Evolutionary conservation across 1,284 basidiomycete genomes (phyloP).

Genomic region (Polyporus tsugae): DNA sequence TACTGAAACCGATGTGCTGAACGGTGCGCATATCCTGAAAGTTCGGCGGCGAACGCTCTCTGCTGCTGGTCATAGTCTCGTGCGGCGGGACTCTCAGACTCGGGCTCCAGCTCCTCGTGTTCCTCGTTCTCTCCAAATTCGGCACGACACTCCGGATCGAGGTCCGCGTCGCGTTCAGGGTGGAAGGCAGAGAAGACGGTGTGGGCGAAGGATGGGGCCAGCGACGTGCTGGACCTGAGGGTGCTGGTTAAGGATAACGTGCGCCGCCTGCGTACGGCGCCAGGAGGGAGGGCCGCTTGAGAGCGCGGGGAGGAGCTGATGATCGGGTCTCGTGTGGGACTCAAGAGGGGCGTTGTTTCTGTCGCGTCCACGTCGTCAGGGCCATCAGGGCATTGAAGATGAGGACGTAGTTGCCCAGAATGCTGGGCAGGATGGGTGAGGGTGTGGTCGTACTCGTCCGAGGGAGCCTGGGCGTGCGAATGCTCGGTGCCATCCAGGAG

Average conservation of each 20-base stretch:
- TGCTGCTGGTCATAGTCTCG: slow-evolving; percentile 32
- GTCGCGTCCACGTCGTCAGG: slow-evolving; percentile 38
- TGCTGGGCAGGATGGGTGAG: slow-evolving; percentile 11
- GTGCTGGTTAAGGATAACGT: slow-evolving; percentile 66
- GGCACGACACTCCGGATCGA: slow-evolving; percentile 45
- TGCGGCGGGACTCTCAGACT: slow-evolving; percentile 23
- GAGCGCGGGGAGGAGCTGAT: slow-evolving; percentile 25
- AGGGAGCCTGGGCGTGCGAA: slow-evolving; percentile 44
- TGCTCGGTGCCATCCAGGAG: slow-evolving; percentile 33
- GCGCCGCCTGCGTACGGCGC: slow-evolving; percentile 43
- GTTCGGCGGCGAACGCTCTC: slow-evolving; percentile 33
- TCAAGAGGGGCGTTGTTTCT: slow-evolving; percentile 55
- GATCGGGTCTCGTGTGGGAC: slow-evolving; percentile 29
- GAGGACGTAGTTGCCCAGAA: neutral
- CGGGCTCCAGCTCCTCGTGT: slow-evolving; percentile 31
- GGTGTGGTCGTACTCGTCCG: slow-evolving; percentile 39
- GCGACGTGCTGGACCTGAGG: slow-evolving; percentile 53
- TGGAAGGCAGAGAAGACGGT: slow-evolving; percentile 71
- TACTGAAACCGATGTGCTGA: slow-evolving; percentile 15
- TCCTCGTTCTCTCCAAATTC: slow-evolving; percentile 26
- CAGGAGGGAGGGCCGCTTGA: slow-evolving; percentile 29
- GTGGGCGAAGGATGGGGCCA: slow-evolving; percentile 69
- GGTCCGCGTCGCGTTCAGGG: slow-evolving; percentile 51
- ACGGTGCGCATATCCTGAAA: slow-evolving; percentile 30
- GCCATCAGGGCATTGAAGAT: slow-evolving; percentile 22